Evolutionary conservation across 2,329 filamentous ascomycete species (phyloP).

Genomic region (Fulvia fulva): DNA sequence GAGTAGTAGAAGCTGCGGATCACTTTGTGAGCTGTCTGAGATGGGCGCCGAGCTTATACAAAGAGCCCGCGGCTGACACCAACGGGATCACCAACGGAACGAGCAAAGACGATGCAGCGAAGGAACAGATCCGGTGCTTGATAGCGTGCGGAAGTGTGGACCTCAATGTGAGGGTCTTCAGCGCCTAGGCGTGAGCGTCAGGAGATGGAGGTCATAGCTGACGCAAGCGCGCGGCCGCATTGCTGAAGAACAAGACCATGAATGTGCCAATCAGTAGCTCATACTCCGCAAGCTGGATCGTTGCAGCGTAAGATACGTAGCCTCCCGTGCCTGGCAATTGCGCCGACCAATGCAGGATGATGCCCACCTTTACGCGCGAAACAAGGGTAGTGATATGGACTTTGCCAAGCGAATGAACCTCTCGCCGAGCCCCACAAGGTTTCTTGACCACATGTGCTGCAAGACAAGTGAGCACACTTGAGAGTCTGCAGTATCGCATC

Average conservation of each 20-base stretch:
- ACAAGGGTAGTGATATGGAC: too few relatives aligned
- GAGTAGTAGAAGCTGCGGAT: slow-evolving; percentile 67
- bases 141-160: slow-evolving; percentile 87
- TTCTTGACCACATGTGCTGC: too few relatives aligned
- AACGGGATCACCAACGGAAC: slow-evolving; percentile 45
- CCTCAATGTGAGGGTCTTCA: slow-evolving; percentile 73
- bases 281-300: too few relatives aligned
- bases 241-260: neutral
- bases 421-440: too few relatives aligned
- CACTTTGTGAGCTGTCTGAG: slow-evolving; percentile 83
- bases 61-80: slow-evolving; percentile 46
- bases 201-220: neutral
- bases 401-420: too few relatives aligned
- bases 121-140: slow-evolving; percentile 70
- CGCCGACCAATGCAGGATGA: too few relatives aligned
- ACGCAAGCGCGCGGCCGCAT: neutral
- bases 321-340: too few relatives aligned
- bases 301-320: too few relatives aligned
- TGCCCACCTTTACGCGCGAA: too few relatives aligned
- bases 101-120: slow-evolving; percentile 18
- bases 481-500: too few relatives aligned
- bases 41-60: slow-evolving; percentile 76
- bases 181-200: slow-evolving; percentile 38
- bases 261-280: neutral
- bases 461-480: too few relatives aligned